These are phyloP conservation scores for Arxiozyma telluris DNA, from an alignment of 1,139 yeast species.

Conservation along the genomic window DNA sequence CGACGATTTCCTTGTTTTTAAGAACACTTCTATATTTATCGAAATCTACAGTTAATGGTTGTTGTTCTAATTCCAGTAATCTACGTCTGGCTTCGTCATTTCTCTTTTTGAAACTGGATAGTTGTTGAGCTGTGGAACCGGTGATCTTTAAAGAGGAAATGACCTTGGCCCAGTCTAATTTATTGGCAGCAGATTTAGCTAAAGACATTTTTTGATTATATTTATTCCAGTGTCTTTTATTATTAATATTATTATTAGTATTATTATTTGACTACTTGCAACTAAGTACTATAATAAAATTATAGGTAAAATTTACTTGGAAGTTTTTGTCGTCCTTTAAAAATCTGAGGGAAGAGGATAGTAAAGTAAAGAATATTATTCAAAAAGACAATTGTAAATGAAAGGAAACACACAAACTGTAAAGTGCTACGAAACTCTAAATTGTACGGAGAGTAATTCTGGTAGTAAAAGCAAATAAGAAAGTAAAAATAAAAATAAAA, in stretches of 20 bases:
- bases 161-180: conserved; percentile 92
- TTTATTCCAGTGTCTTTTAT: conserved; percentile 38
- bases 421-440: too few species aligned
- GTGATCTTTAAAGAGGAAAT: conserved; percentile 83
- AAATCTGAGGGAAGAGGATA: neutral
- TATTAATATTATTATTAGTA: too few species aligned
- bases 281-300: too few species aligned
- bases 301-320: neutral
- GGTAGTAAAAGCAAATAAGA: too few species aligned
- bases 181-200: conserved; percentile 64
- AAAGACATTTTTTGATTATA: conserved; percentile 36
- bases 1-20: conserved; percentile 73
- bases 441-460: too few species aligned
- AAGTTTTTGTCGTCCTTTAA: neutral
- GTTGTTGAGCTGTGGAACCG: conserved; percentile 81
- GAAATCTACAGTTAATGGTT: conserved; percentile 74
- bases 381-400: too few species aligned
- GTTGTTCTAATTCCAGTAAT: conserved; percentile 58
- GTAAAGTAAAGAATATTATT: neutral
- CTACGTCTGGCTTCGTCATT: conserved; percentile 93
- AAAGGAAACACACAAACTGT: too few species aligned
- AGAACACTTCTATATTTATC: conserved; percentile 67
- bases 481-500: too few species aligned
- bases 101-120: conserved; percentile 94
- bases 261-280: neutral